Percentiles rank a stretch among this genome's conserved stretches.
Evolutionary conservation across 1,284 basidiomycete genomes (phyloP).

Genomic region (Flammula alnicola): DNA sequence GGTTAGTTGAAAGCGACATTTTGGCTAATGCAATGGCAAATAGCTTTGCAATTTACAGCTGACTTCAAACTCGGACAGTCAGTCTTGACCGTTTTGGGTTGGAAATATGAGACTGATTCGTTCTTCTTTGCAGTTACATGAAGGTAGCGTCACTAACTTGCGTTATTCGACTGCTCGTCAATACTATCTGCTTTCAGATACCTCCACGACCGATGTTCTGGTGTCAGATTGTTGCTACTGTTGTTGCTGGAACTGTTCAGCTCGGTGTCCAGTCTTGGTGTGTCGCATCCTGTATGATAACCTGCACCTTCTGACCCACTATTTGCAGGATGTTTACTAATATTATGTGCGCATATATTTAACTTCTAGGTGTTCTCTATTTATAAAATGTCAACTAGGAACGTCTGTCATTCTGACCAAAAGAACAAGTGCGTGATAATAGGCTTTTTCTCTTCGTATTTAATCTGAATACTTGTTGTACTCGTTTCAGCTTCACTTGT

Average conservation of each 20-base stretch:
- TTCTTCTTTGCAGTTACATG: constrained; percentile 35
- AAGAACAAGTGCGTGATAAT: constrained; percentile 36
- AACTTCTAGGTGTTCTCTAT: background rate
- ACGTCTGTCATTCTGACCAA: constrained; percentile 50
- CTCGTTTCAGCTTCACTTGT: constrained; percentile 39
- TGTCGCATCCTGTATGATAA: constrained; percentile 5
- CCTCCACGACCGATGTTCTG: constrained; percentile 64
- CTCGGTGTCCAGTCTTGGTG: constrained; percentile 63
- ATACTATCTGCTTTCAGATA: constrained; percentile 32
- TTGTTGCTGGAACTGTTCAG: constrained; percentile 63
- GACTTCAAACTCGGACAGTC: constrained; percentile 76
- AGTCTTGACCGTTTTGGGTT: constrained; percentile 33
- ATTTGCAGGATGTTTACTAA: constrained; percentile 54
- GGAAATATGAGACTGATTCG: background rate
- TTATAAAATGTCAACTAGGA: constrained; percentile 24
- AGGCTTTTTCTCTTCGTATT: background rate
- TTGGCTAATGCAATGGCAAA: background rate
- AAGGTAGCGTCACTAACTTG: constrained; percentile 27
- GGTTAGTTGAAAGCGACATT: background rate
- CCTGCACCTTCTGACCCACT: background rate
- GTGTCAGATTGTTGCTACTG: constrained; percentile 56
- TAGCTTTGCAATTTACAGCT: constrained; percentile 58
- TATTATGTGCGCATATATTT: constrained; percentile 41
- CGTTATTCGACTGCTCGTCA: constrained; percentile 30
- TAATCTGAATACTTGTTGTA: background rate